Conservation (phyloP, 2,329 filamentous ascomycete species). For the Penicillium thymicola region DNA sequence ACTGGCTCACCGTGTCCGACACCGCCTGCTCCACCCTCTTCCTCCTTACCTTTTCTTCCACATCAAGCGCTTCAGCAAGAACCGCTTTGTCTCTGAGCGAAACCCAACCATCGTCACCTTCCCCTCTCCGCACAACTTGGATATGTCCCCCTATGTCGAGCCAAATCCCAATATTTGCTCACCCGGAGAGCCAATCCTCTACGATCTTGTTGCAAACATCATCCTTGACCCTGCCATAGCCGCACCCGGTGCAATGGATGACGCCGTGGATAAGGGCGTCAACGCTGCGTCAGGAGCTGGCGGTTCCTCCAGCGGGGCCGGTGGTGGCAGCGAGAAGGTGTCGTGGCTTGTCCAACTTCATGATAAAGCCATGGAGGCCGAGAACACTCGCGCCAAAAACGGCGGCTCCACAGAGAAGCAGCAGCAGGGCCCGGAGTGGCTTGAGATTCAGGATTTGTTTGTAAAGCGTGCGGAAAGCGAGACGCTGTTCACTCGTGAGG, state of each 20-base stretch:
- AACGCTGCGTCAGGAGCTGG: constrained; percentile 34
- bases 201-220: constrained; percentile 94
- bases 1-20: constrained; percentile 80
- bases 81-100: constrained; percentile 93
- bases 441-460: constrained; percentile 88
- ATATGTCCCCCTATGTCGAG: constrained; percentile 88
- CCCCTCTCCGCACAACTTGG: constrained; percentile 74
- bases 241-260: constrained; percentile 64
- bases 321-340: constrained; percentile 86
- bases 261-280: constrained; percentile 38
- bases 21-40: constrained; percentile 83
- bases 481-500: constrained; percentile 86
- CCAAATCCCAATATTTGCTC: constrained; percentile 71
- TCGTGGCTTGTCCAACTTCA: constrained; percentile 91
- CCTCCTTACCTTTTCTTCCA: constrained; percentile 91
- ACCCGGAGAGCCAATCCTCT: constrained; percentile 79
- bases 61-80: constrained; percentile 93
- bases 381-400: constrained; percentile 32
- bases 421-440: constrained; percentile 69
- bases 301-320: constrained; percentile 58
- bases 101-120: constrained; percentile 99
- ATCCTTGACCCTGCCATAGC: constrained; percentile 50
- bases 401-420: constrained; percentile 28
- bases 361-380: constrained; percentile 61
- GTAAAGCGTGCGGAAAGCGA: constrained; percentile 88